Percentiles rank a stretch among this genome's conserved stretches.
Evolutionary conservation across 345 rosid species (phyloP).

Genomic region (Microthlaspi erraticum): DNA sequence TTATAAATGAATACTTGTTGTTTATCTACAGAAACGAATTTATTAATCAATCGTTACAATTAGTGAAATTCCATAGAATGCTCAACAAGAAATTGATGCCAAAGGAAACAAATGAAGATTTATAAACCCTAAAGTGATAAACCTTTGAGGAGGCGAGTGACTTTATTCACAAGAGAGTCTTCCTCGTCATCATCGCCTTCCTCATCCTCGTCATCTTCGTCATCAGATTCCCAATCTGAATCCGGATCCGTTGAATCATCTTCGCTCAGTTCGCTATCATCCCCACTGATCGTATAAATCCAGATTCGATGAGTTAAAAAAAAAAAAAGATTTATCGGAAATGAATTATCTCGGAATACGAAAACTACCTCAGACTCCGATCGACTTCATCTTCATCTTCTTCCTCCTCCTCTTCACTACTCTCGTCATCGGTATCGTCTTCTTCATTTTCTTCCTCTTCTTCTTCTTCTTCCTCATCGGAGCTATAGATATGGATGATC

Average conservation of each 20-base stretch:
- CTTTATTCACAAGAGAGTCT: conserved; percentile 51
- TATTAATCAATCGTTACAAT: conserved; percentile 15
- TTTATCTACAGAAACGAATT: neutral
- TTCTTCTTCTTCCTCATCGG: conserved; percentile 35
- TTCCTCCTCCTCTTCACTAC: conserved; percentile 26
- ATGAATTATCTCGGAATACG: neutral
- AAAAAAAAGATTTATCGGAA: neutral
- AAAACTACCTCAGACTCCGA: conserved; percentile 41
- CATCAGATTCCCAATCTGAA: conserved; percentile 34
- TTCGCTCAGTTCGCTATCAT: conserved; percentile 38
- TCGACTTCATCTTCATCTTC: conserved; percentile 36
- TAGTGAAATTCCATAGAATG: neutral
- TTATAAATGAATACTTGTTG: neutral
- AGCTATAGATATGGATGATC: conserved; percentile 21
- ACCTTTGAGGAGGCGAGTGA: conserved; percentile 56
- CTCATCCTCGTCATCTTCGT: conserved; percentile 31
- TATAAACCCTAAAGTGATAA: conserved; percentile 30
- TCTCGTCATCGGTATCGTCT: conserved; percentile 4
- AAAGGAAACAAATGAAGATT: conserved; percentile 4
- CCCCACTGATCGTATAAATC: conserved; percentile 29
- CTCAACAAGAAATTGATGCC: neutral
- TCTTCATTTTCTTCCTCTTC: conserved; percentile 21
- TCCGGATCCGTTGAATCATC: conserved; percentile 35
- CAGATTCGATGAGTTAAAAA: conserved; percentile 2
- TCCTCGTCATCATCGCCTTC: conserved; percentile 44